Base-by-base conservation (phyloP, 208 protist species). In the Crithidia brevicula region DNA sequence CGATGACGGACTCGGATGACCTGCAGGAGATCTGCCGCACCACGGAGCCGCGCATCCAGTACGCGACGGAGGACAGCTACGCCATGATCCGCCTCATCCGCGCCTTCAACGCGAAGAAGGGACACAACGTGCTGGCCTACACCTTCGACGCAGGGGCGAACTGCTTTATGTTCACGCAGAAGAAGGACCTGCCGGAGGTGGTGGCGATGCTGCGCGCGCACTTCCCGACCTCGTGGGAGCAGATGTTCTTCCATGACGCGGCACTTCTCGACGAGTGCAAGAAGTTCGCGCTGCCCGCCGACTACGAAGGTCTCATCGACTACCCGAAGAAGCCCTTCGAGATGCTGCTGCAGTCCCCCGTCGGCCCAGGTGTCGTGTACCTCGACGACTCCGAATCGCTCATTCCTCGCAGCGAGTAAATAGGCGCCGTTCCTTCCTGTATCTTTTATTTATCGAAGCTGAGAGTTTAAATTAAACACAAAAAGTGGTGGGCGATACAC, bases 71-170 rank as follows among this genome's bases (percentile, higher is more conserved):
- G 60, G 88, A 92, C 36, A 99, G 98, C 60, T 91, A 97, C 60
- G 82, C 86, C 20, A 93, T 99, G 79, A 97, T 99, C 33, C 72
- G 89, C 20, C 66, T 99, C 13, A 84, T 99, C 15, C 83, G 94
- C 22, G 83, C 82, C 27, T 97, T 95, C 69, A 99, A 99, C 81
- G 80, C 76, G 31, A 72, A 80, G 40, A 86, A 95, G 40, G 79
- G 86, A 23, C 69, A 58, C 36, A 84, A 82, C 31, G 74, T 83
- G 31, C 83, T 95, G 23, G 98, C 93, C n/a, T 99, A 99, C 88
- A 99, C 99, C 15, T 99, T 99, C 77, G 98, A 99, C 76, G 99
- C 99, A 5, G 99, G 99, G 4, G 98, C 99, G 18, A 99, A 99
- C 82, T 97, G 97, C 43, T 98, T 99, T 57, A 81, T 99, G 69